A percentile compares a stretch with the other conserved stretches of the same genome.
phyloP scores from a whole-genome alignment of 441 rosid genomes.

The Adansonia madagascariensis region DNA sequence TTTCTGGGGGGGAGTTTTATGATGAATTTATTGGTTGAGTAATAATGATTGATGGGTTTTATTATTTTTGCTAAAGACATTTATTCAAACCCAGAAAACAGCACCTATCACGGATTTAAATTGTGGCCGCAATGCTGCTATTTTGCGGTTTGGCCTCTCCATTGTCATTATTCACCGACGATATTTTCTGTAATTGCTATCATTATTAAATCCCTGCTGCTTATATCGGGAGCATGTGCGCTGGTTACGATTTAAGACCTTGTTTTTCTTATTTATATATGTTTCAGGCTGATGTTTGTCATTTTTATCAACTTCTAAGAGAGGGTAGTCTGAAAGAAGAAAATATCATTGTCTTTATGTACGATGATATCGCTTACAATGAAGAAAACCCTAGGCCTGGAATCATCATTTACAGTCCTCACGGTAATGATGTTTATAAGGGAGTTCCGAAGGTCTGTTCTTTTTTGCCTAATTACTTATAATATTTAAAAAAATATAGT shows the following conservation, averaged over 20 bases:
- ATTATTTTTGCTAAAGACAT: neutral
- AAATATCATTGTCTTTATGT: constrained; percentile 93
- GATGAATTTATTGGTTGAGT: neutral
- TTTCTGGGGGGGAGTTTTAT: neutral
- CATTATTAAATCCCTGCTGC: too few relatives aligned
- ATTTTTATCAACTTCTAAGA: constrained; percentile 86
- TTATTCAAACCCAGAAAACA: neutral
- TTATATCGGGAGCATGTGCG: too few relatives aligned
- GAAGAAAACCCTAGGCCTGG: constrained; percentile 90
- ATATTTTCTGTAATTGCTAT: too few relatives aligned
- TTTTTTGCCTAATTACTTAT: neutral
- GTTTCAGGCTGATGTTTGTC: constrained; percentile 88
- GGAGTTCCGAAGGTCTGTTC: constrained; percentile 83
- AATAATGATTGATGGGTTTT: neutral
- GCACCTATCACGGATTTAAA: too few relatives aligned
- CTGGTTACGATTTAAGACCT: too few relatives aligned
- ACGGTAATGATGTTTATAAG: constrained; percentile 78
- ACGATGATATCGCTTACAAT: constrained; percentile 82
- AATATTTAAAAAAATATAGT: neutral
- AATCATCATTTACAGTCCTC: constrained; percentile 73
- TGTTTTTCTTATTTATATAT: constrained; percentile 1
- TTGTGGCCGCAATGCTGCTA: too few relatives aligned
- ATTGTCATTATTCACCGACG: too few relatives aligned
- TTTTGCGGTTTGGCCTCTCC: too few relatives aligned
- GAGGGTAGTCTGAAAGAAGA: constrained; percentile 92